Percentiles rank a stretch among this genome's conserved stretches.
Conservation (phyloP, 192 early-diverging fungal genomes). For the Mortierella alpina region DNA sequence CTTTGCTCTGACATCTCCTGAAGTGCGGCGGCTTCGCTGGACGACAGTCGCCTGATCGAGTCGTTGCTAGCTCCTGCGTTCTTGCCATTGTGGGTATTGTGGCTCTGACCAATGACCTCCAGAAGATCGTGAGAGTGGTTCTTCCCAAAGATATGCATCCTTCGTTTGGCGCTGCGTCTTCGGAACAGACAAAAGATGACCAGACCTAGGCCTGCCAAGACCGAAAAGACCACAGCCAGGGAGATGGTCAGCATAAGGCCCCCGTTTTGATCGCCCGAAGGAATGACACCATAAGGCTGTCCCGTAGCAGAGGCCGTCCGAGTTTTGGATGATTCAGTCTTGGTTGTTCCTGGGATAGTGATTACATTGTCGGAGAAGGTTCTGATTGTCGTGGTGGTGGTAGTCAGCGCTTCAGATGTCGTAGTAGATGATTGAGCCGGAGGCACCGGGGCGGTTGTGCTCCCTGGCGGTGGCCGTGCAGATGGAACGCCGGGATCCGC, state of each 20-base stretch:
- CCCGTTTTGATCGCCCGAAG: not conserved
- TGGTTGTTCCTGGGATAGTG: not conserved
- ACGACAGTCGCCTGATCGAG: no score
- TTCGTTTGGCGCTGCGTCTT: not conserved
- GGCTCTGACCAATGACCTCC: no score
- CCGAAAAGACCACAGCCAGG: slow-evolving; percentile 20
- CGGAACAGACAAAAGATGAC: slow-evolving; percentile 10
- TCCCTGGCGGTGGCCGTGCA: no score
- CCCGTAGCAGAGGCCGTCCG: no score
- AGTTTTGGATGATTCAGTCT: not conserved
- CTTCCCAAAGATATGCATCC: not conserved
- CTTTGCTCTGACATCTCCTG: slow-evolving; percentile 41
- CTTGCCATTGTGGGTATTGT: slow-evolving; percentile 1
- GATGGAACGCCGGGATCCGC: no score
- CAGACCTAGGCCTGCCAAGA: slow-evolving; percentile 20
- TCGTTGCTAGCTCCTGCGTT: not conserved
- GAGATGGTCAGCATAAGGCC: slow-evolving; percentile 26
- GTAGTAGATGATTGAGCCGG: not conserved
- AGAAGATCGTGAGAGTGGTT: no score
- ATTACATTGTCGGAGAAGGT: not conserved
- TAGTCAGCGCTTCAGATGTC: not conserved
- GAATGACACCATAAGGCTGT: not conserved
- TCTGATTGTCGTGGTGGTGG: not conserved
- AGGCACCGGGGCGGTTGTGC: no score
- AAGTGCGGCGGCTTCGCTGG: not conserved